Evolutionary conservation across 2,329 filamentous ascomycete species (phyloP).

Genomic region (Cytospora chrysosperma): DNA sequence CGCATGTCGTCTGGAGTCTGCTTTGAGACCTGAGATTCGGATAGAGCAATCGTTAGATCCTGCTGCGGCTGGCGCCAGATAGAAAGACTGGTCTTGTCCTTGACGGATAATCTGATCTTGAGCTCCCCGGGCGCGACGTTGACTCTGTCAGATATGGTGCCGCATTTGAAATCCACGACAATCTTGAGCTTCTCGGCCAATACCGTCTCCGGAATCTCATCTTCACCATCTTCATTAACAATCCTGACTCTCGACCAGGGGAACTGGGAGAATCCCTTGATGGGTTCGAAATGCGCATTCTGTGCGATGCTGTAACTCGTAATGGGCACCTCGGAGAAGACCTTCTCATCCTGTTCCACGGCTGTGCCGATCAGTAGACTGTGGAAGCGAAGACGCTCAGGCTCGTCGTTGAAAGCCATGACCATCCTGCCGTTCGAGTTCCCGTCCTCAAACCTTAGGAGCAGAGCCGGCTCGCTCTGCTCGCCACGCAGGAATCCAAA

Average conservation of each 20-base stretch:
- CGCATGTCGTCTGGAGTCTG: slow-evolving; percentile 63
- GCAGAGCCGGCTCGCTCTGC: slow-evolving; percentile 65
- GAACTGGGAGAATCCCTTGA: slow-evolving; percentile 50
- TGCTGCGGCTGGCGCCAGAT: slow-evolving; percentile 71
- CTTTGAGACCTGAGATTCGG: slow-evolving; percentile 62
- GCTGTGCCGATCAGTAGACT: slow-evolving; percentile 71
- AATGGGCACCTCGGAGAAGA: slow-evolving; percentile 68
- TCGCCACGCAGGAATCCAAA: slow-evolving; percentile 77
- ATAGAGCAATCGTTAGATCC: slow-evolving; percentile 75
- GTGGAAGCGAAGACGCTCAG: slow-evolving; percentile 69
- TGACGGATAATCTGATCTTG: slow-evolving; percentile 63
- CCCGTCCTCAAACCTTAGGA: slow-evolving; percentile 68
- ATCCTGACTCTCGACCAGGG: slow-evolving; percentile 68
- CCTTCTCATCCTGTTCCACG: slow-evolving; percentile 65
- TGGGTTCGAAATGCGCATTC: slow-evolving; percentile 48
- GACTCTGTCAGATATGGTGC: slow-evolving; percentile 78
- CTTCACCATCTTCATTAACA: slow-evolving; percentile 68
- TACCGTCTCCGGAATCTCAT: slow-evolving; percentile 65
- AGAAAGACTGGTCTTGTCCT: slow-evolving; percentile 60
- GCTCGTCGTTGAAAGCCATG: slow-evolving; percentile 72
- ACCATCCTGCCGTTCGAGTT: slow-evolving; percentile 69
- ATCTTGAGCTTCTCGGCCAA: slow-evolving; percentile 75
- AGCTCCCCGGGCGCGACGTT: slow-evolving; percentile 78
- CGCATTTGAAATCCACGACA: slow-evolving; percentile 71
- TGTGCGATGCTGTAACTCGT: slow-evolving; percentile 63